Conservation (phyloP, 768 basidiomycete species). For the Amanita polypyramis region DNA sequence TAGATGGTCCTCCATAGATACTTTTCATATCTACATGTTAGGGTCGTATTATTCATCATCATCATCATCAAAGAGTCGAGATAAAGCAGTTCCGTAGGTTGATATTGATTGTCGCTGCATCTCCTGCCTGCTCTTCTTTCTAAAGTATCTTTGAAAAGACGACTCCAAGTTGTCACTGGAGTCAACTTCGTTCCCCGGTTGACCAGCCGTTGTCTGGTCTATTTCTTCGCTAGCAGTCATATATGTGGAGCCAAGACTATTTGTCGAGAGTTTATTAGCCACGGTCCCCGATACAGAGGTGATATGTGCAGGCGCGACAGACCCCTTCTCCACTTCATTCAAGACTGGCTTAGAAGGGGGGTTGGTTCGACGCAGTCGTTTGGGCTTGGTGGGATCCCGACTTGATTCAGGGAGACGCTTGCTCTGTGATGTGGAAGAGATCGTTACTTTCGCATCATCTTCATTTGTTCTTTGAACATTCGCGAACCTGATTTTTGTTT, state of each 20-base stretch:
- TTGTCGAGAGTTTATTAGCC: background rate
- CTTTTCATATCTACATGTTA: background rate
- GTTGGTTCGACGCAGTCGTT: background rate
- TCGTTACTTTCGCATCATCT: slow-evolving; percentile 15
- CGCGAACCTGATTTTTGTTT: slow-evolving; percentile 32
- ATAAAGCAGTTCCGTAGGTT: slow-evolving; percentile 4
- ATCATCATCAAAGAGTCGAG: background rate
- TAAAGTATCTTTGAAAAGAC: background rate
- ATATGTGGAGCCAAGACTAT: background rate
- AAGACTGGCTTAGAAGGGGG: background rate
- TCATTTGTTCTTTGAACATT: slow-evolving; percentile 1
- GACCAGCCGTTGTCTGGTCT: background rate
- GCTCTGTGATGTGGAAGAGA: slow-evolving; percentile 19
- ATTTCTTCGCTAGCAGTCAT: slow-evolving; percentile 2
- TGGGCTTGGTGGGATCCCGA: background rate
- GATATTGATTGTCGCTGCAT: slow-evolving; percentile 4
- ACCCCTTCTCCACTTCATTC: background rate
- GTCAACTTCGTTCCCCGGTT: background rate
- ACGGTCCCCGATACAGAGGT: background rate
- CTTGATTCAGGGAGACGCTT: slow-evolving; percentile 23
- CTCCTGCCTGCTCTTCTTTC: background rate
- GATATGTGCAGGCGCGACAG: background rate
- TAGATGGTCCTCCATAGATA: slow-evolving; percentile 16
- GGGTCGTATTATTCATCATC: slow-evolving; percentile 1
- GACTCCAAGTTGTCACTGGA: background rate